phyloP scores from a whole-genome alignment of 345 rosid genomes.

The Hirschfeldia incana region DNA sequence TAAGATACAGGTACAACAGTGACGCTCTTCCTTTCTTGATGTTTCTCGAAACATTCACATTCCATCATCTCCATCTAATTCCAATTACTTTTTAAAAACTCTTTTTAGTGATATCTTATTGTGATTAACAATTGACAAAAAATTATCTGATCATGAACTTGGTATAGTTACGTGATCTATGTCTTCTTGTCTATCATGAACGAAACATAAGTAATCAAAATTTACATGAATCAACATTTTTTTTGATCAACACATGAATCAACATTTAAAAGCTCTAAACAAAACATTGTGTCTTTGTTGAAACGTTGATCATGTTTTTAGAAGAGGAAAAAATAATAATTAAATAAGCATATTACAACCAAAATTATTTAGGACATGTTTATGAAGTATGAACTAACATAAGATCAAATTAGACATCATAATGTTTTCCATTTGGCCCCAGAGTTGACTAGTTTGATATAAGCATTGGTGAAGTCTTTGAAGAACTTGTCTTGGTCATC shows the following conservation, averaged over 20 bases:
- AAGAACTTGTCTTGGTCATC: conserved; percentile 67
- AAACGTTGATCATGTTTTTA: not conserved
- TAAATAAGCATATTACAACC: not conserved
- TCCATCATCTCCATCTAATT: conserved; percentile 14
- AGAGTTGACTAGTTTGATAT: conserved; percentile 70
- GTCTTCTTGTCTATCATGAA: not conserved
- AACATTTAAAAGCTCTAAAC: not conserved
- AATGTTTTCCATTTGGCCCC: conserved; percentile 63
- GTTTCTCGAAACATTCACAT: conserved; percentile 14
- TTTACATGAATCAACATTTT: not conserved
- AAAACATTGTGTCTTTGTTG: not conserved
- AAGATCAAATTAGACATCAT: conserved; percentile 31
- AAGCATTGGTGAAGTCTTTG: conserved; percentile 73
- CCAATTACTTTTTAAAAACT: not conserved
- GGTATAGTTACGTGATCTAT: not conserved
- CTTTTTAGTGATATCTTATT: not conserved
- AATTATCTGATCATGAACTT: not conserved
- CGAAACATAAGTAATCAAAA: not conserved
- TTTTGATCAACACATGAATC: not conserved
- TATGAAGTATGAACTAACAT: not conserved
- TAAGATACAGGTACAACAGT: conserved; percentile 14
- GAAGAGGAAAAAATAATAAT: not conserved
- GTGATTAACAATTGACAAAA: not conserved
- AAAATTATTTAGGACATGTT: not conserved
- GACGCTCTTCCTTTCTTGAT: conserved; percentile 37